These are phyloP conservation scores for Sanghuangporus sanghuang DNA, from an alignment of 1,284 basidiomycete species.

Conservation along the genomic window DNA sequence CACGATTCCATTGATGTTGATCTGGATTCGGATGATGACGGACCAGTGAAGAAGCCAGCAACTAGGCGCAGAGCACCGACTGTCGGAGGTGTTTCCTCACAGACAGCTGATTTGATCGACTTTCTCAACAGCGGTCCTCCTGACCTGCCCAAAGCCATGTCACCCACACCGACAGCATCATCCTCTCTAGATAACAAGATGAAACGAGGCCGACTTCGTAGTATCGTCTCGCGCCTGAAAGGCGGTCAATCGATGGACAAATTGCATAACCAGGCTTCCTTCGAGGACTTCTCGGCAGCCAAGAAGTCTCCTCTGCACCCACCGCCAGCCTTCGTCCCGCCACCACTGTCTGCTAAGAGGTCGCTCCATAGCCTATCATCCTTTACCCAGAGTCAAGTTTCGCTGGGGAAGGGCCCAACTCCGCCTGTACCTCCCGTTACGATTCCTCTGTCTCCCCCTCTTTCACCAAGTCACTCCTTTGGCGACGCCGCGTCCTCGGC, in stretches of 20 bases:
- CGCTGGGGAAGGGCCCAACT: conserved; percentile 3
- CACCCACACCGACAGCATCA: conserved; percentile 21
- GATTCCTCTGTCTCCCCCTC: conserved; percentile 13
- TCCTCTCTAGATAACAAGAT: conserved; percentile 41
- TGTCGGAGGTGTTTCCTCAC: conserved; percentile 7
- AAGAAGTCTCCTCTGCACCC: conserved; percentile 9
- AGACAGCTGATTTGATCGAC: conserved; percentile 49
- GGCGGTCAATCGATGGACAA: conserved; percentile 47
- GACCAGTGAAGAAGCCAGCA: conserved; percentile 21
- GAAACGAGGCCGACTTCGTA: conserved; percentile 54
- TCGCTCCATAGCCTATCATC: conserved; percentile 17
- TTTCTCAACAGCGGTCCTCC: conserved; percentile 63
- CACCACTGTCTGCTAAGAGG: conserved; percentile 17
- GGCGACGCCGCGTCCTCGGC: conserved; percentile 6
- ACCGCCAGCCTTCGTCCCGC: conserved; percentile 11
- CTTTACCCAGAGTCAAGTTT: conserved; percentile 5
- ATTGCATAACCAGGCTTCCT: conserved; percentile 28
- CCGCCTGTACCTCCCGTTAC: conserved; percentile 12
- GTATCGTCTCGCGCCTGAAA: conserved; percentile 73
- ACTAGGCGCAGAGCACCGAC: conserved; percentile 8
- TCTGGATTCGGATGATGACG: conserved; percentile 57
- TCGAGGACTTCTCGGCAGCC: conserved; percentile 20
- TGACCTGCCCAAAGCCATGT: conserved; percentile 23
- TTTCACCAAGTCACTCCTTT: conserved; percentile 4
- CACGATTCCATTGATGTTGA: conserved; percentile 70